Evolutionary conservation across 225 moss, liverwort and hornwort genomes (phyloP).

Genomic region (Marchantia paleacea): DNA sequence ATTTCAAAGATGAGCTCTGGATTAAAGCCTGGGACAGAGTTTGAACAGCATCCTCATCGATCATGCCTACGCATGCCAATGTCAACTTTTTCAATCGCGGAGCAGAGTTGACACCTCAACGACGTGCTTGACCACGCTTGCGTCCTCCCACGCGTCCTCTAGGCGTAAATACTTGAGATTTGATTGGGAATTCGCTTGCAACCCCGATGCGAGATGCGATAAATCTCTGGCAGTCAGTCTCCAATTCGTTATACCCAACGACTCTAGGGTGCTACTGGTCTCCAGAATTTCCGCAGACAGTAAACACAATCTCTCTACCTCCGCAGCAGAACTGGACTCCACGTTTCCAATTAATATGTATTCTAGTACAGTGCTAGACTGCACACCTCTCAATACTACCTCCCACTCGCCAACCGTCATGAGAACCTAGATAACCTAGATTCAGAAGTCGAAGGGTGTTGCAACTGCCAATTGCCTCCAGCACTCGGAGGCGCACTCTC

Average conservation of each 20-base stretch:
- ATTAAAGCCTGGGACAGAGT: neutral
- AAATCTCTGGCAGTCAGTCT: too few species aligned
- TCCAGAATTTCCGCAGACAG: too few species aligned
- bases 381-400: neutral
- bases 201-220: neutral
- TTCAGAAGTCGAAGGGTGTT: too few species aligned
- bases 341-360: too few species aligned
- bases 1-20: neutral
- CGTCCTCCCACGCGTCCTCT: neutral
- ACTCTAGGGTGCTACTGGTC: too few species aligned
- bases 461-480: neutral
- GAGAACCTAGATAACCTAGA: too few species aligned
- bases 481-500: too few species aligned
- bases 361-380: neutral
- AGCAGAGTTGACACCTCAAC: neutral
- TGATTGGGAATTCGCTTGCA: neutral
- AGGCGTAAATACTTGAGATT: neutral
- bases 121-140: neutral
- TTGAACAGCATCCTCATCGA: neutral
- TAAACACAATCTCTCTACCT: too few species aligned
- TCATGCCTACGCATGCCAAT: neutral
- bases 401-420: neutral
- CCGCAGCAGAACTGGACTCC: neutral
- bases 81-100: neutral
- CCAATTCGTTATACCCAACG: too few species aligned